Conservation (phyloP, 345 rosid species). For the Linum lewisii region DNA sequence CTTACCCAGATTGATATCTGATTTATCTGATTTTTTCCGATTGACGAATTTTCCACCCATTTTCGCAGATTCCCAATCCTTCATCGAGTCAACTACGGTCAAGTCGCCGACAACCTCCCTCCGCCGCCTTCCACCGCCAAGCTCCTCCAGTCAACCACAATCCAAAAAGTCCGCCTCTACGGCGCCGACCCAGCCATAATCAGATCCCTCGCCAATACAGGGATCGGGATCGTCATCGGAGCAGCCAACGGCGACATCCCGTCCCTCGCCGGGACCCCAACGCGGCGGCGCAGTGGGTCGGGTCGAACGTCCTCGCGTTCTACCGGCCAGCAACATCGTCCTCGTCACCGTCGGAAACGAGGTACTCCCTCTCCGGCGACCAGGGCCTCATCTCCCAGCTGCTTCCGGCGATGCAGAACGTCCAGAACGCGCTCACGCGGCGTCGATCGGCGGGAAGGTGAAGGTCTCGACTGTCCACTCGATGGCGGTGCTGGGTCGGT, state of each 20-base stretch:
- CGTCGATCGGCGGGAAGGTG: conserved; percentile 51
- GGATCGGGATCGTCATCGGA: conserved; percentile 70
- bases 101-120: conserved; percentile 84
- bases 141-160: conserved; percentile 66
- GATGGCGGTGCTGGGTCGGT: conserved; percentile 51
- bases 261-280: conserved; percentile 71
- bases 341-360: conserved; percentile 88
- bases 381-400: conserved; percentile 43
- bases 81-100: conserved; percentile 81
- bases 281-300: conserved; percentile 67
- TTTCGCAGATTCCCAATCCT: conserved; percentile 51
- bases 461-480: conserved; percentile 80
- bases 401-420: conserved; percentile 73
- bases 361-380: conserved; percentile 50
- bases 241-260: conserved; percentile 69
- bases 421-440: conserved; percentile 59
- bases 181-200: conserved; percentile 80
- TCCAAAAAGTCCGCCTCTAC: conserved; percentile 66
- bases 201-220: conserved; percentile 67
- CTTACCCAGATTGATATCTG: background rate
- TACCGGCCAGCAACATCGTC: conserved; percentile 72
- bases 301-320: conserved; percentile 56
- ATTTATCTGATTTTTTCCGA: no score
- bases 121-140: conserved; percentile 73
- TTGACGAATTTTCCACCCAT: no score